A percentile compares a stretch with the other conserved stretches of the same genome.
Evolutionary conservation across 306 rosid genomes (phyloP).

Genomic region (Begonia masoniana): DNA sequence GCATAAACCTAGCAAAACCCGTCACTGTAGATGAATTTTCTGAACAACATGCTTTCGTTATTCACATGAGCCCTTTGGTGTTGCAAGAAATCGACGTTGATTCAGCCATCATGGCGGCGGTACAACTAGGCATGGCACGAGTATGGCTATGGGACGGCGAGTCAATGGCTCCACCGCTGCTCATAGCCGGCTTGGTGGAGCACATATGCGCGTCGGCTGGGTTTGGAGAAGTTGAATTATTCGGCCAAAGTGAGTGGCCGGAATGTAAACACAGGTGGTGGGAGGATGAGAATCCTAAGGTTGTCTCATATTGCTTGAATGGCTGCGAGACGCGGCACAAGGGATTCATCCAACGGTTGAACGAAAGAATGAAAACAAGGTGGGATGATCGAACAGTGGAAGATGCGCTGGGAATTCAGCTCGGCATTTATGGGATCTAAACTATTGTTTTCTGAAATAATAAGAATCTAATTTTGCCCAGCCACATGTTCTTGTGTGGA

Average conservation of each 20-base stretch:
- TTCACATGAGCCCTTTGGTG: conserved; percentile 29
- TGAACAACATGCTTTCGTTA: conserved; percentile 5
- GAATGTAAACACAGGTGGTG: conserved; percentile 23
- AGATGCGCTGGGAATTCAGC: conserved; percentile 27
- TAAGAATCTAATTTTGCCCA: too few species aligned
- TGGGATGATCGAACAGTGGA: conserved; percentile 40
- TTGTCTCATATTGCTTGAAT: conserved; percentile 25
- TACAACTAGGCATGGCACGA: conserved; percentile 41
- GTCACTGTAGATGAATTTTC: not conserved
- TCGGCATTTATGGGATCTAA: not conserved
- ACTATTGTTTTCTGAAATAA: too few species aligned
- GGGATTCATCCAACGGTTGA: conserved; percentile 70
- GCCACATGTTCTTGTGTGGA: too few species aligned
- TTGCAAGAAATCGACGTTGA: conserved; percentile 18
- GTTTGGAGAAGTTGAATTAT: conserved; percentile 3
- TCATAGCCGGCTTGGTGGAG: conserved; percentile 52
- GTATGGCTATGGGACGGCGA: conserved; percentile 47
- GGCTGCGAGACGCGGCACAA: conserved; percentile 18
- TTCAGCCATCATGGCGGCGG: conserved; percentile 16
- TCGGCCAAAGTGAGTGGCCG: not conserved
- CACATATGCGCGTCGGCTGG: conserved; percentile 25
- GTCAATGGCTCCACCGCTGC: conserved; percentile 26
- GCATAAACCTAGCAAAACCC: conserved; percentile 1
- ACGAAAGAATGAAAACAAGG: conserved; percentile 32
- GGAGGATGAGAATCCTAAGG: conserved; percentile 30